Conservation (phyloP, 148 eudicot species). For the Mesembryanthemum crystallinum region DNA sequence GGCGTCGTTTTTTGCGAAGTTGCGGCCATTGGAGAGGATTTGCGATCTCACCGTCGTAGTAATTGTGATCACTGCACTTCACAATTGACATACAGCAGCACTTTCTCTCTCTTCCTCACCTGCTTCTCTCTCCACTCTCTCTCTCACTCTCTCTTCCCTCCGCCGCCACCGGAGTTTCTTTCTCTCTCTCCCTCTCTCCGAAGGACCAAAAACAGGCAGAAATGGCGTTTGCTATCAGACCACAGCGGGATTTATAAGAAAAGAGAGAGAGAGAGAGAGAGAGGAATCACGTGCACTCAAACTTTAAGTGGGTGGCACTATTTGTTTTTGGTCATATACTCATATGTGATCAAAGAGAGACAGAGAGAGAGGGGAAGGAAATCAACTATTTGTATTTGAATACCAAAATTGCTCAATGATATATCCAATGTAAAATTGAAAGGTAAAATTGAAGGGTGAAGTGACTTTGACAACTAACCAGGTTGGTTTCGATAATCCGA, state of each 20-base stretch:
- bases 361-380: not conserved
- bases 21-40: slow-evolving; percentile 58
- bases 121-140: slow-evolving; percentile 9
- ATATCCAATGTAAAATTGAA: too few relatives aligned
- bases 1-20: slow-evolving; percentile 48
- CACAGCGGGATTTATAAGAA: not conserved
- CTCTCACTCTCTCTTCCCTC: not conserved
- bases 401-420: too few relatives aligned
- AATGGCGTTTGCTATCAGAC: not conserved
- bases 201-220: not conserved
- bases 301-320: not conserved
- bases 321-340: too few relatives aligned
- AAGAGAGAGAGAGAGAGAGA: not conserved
- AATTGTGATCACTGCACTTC: slow-evolving; percentile 15
- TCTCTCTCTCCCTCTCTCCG: not conserved
- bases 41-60: slow-evolving; percentile 22
- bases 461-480: too few relatives aligned
- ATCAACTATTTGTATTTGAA: not conserved
- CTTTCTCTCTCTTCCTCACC: slow-evolving; percentile 14
- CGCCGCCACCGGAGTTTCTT: not conserved
- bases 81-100: slow-evolving; percentile 40
- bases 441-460: too few relatives aligned
- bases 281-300: slow-evolving; percentile 4
- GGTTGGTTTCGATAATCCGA: too few relatives aligned
- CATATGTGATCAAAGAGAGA: too few relatives aligned